These are phyloP conservation scores for Sarocladium strictum DNA, from an alignment of 2,329 filamentous ascomycete species.

Conservation along the genomic window DNA sequence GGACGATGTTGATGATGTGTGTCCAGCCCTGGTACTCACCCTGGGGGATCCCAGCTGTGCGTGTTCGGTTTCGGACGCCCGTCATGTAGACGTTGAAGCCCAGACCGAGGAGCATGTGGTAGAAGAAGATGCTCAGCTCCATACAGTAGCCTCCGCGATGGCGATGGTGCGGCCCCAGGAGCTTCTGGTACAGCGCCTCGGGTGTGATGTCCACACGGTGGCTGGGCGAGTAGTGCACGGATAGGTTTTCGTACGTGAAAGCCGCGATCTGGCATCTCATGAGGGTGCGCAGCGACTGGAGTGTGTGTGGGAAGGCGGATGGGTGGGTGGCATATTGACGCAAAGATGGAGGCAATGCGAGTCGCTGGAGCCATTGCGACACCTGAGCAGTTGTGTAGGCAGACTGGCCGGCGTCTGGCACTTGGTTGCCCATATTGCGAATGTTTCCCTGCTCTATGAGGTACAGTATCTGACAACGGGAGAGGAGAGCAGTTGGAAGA, in stretches of 20 bases:
- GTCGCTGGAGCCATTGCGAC: too few species aligned
- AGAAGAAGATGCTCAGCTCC: conserved; percentile 51
- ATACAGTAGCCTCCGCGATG: conserved; percentile 55
- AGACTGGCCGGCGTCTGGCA: too few species aligned
- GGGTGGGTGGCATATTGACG: too few species aligned
- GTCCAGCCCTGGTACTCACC: conserved; percentile 45
- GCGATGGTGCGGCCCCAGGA: conserved; percentile 34
- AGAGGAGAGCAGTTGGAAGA: too few species aligned
- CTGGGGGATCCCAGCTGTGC: conserved; percentile 30
- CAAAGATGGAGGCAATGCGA: too few species aligned
- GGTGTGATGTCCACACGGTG: conserved; percentile 38
- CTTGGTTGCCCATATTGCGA: too few species aligned
- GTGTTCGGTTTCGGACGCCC: conserved; percentile 43
- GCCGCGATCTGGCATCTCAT: too few species aligned
- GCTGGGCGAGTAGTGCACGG: conserved; percentile 42
- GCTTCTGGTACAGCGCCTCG: conserved; percentile 41
- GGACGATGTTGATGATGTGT: conserved; percentile 59
- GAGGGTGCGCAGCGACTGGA: too few species aligned
- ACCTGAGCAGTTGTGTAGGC: too few species aligned
- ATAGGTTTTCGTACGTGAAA: conserved; percentile 51
- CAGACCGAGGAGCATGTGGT: conserved; percentile 41
- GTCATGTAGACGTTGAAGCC: conserved; percentile 49
- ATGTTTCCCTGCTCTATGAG: too few species aligned
- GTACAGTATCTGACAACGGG: too few species aligned
- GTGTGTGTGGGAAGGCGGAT: too few species aligned